Evolutionary conservation across 2,329 filamentous ascomycete species (phyloP), one percentile per base, ranked within the genome.

Genomic region (Microascus cirrosus): DNA sequence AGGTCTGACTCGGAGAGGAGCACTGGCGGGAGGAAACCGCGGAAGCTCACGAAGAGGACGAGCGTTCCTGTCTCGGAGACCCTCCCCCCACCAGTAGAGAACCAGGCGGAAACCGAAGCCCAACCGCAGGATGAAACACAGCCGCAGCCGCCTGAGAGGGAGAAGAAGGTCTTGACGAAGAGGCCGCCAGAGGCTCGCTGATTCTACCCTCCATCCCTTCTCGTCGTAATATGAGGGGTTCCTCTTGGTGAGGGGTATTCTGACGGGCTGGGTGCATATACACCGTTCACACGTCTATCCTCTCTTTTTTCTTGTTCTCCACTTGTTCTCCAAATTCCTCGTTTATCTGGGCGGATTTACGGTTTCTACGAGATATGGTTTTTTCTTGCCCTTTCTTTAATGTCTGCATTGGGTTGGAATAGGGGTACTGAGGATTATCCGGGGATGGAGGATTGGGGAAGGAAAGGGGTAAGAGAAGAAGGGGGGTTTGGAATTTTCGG

Each of bases 111-210:
- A n/a, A 13, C 12, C 13, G 18, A 42, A 22, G 5, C 35, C 24
- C 54, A 12, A 20, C 15, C 28, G 22, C 39, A 51, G 35, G n/a
- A 12, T 7, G 35, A 56, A 36, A 10, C 54, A 15, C 10, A 36
- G 25, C 45, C 34, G 20, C 35, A 52, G 48, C 20, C 36, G 28
- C 28, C 28, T 2, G 55, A 57, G 48, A 52, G 24, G 48, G 20
- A 35, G 42, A 53, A 42, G 32, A 35, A 48, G 18, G 55, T 57
- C 45, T 15, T 57, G 32, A 57, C 55, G 55, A 53, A 57, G 48
- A 57, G 36, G 34, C 55, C 55, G 10, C 42, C 55, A 7, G 39
- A 32, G 34, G 5, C 13, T 52, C 50, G 20, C 20, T 52, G 11
- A 52, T 28, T 18, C 39, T 45, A n/a, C 18, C 36, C 3, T 39